Percentiles rank a stretch among this genome's conserved stretches.
Evolutionary conservation across 2,329 filamentous ascomycete genomes (phyloP).

Genomic region (Diaporthe aspalathi): DNA sequence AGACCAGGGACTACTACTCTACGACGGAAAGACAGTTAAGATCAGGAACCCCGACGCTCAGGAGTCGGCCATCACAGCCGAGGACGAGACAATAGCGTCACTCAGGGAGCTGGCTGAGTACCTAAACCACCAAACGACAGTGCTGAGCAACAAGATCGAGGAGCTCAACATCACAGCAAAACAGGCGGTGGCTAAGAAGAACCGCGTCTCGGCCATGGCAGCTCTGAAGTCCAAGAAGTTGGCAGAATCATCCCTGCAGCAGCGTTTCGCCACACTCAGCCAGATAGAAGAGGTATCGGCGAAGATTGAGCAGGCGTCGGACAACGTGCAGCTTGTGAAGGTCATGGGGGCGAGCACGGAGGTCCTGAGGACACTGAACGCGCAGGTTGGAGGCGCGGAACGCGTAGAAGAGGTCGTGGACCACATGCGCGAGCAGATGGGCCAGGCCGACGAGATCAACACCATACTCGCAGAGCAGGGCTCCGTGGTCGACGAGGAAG

Average conservation of each 20-base stretch:
- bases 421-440: conserved; percentile 81
- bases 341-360: conserved; percentile 83
- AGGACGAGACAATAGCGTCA: conserved; percentile 85
- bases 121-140: conserved; percentile 77
- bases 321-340: conserved; percentile 84
- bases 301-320: conserved; percentile 87
- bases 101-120: conserved; percentile 83
- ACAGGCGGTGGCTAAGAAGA: conserved; percentile 77
- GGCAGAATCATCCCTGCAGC: conserved; percentile 77
- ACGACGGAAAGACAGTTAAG: conserved; percentile 78
- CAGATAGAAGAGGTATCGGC: conserved; percentile 86
- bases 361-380: conserved; percentile 79
- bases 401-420: conserved; percentile 82
- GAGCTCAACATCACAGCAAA: conserved; percentile 74
- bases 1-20: conserved; percentile 70
- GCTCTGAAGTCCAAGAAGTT: conserved; percentile 86
- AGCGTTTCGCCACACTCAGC: conserved; percentile 77
- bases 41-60: conserved; percentile 69
- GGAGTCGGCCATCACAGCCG: conserved; percentile 70
- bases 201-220: conserved; percentile 79
- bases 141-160: conserved; percentile 75
- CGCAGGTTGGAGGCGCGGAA: conserved; percentile 80
- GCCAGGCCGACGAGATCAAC: conserved; percentile 83
- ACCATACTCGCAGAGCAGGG: conserved; percentile 77
- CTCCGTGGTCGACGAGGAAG: conserved; percentile 76